A percentile compares a stretch with the other conserved stretches of the same genome.
These are phyloP conservation scores for Leptodermis oblonga DNA, from an alignment of 257 asterid species.

Conservation along the genomic window DNA sequence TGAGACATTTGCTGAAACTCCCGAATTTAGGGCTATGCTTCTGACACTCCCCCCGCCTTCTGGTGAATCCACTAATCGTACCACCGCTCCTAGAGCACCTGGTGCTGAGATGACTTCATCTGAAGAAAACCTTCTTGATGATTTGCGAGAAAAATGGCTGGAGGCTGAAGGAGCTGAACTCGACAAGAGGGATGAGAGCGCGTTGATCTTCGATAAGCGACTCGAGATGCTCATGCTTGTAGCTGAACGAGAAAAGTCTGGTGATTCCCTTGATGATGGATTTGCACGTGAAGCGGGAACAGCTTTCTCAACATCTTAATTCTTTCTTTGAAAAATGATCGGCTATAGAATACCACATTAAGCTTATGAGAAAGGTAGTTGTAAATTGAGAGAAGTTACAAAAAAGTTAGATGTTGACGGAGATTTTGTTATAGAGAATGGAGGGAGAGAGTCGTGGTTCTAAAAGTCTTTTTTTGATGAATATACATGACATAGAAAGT, in stretches of 20 bases:
- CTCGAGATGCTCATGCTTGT: constrained; percentile 74
- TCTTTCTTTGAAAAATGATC: background rate
- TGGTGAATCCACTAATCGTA: constrained; percentile 76
- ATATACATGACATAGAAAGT: too few relatives aligned
- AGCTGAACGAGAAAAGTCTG: constrained; percentile 18
- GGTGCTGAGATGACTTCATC: constrained; percentile 57
- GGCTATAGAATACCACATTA: background rate
- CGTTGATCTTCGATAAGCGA: constrained; percentile 50
- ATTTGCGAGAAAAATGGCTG: constrained; percentile 78
- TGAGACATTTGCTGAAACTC: constrained; percentile 77
- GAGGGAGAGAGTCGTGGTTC: background rate
- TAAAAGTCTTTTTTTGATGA: background rate
- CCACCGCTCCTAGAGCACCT: constrained; percentile 90
- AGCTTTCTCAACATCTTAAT: background rate
- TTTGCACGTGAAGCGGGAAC: background rate
- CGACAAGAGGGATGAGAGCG: constrained; percentile 24
- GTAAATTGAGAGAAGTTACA: background rate
- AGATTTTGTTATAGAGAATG: background rate
- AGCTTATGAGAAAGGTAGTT: background rate
- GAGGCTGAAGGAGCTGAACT: constrained; percentile 29
- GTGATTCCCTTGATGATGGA: constrained; percentile 23
- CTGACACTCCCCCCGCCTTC: constrained; percentile 90
- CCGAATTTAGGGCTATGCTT: constrained; percentile 79
- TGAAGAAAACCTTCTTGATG: constrained; percentile 75
- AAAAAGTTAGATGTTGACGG: background rate